phyloP scores from a whole-genome alignment of 2,329 filamentous ascomycete genomes.

The Paraphaeosphaeria minitans region DNA sequence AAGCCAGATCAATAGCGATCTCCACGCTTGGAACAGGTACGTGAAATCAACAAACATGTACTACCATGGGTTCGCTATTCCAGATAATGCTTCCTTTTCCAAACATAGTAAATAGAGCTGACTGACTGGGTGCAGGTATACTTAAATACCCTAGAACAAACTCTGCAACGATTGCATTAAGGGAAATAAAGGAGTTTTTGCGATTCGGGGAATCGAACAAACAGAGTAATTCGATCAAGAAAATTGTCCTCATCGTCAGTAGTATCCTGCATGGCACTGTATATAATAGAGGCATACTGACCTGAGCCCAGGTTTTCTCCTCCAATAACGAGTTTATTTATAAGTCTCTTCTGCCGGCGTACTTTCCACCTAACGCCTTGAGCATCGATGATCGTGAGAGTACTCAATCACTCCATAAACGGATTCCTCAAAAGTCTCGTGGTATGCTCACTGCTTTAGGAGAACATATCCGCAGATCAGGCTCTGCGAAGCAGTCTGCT shows the following conservation, averaged over 20 bases:
- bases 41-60: constrained; percentile 22
- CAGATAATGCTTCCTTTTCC: background rate
- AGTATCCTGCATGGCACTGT: background rate
- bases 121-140: constrained; percentile 1
- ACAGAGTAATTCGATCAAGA: constrained; percentile 27
- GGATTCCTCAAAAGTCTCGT: constrained; percentile 16
- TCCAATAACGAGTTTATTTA: constrained; percentile 40
- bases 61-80: background rate
- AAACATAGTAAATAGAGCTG: constrained; percentile 13
- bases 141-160: constrained; percentile 28
- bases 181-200: constrained; percentile 40
- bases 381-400: constrained; percentile 18
- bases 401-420: background rate
- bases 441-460: constrained; percentile 27
- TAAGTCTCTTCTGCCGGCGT: constrained; percentile 37
- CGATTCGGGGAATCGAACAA: constrained; percentile 21
- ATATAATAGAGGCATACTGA: background rate
- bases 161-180: constrained; percentile 37
- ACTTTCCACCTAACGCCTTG: constrained; percentile 34
- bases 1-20: constrained; percentile 39
- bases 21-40: constrained; percentile 36
- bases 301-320: constrained; percentile 28
- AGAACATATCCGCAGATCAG: constrained; percentile 30
- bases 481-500: constrained; percentile 24
- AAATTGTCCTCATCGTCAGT: constrained; percentile 21